Evolutionary conservation across 2,329 filamentous ascomycete genomes (phyloP).

Genomic region (Diatrype stigma): DNA sequence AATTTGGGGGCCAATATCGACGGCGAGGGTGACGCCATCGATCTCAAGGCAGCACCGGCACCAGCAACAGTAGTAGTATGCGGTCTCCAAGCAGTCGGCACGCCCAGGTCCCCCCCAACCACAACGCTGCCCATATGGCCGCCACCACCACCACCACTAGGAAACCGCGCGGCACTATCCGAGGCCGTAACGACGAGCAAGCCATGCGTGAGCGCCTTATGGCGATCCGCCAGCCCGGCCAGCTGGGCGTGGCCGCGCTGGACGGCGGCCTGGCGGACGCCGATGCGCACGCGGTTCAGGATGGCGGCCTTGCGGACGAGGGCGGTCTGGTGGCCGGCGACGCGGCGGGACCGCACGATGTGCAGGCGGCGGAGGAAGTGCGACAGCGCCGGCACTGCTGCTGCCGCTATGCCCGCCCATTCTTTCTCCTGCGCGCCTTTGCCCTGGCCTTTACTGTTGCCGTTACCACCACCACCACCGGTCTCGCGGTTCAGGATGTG

Average conservation of each 20-base stretch:
- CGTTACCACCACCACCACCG: too few species aligned
- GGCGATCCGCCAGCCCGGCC: conserved; percentile 28
- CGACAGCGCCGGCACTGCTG: conserved; percentile 35
- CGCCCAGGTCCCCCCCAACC: conserved; percentile 8
- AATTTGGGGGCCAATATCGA: too few species aligned
- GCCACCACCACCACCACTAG: conserved; percentile 11
- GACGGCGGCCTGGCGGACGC: conserved; percentile 36
- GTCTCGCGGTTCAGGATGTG: conserved; percentile 63
- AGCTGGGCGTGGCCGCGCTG: conserved; percentile 27
- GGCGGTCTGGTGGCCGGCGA: conserved; percentile 42
- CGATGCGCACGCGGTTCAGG: conserved; percentile 55
- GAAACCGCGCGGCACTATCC: not conserved
- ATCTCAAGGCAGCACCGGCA: not conserved
- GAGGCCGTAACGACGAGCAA: conserved; percentile 25
- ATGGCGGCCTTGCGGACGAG: conserved; percentile 61
- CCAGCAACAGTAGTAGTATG: conserved; percentile 19
- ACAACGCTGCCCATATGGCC: conserved; percentile 1
- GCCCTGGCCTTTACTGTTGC: too few species aligned
- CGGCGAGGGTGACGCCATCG: too few species aligned
- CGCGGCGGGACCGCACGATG: conserved; percentile 33
- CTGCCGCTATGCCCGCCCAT: conserved; percentile 8
- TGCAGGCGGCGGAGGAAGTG: conserved; percentile 46
- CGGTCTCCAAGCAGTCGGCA: conserved; percentile 22
- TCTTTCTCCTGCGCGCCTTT: too few species aligned
- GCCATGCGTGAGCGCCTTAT: conserved; percentile 31